These are phyloP conservation scores for Paracoccidioides lutzii DNA, from an alignment of 2,329 filamentous ascomycete species.

Conservation along the genomic window DNA sequence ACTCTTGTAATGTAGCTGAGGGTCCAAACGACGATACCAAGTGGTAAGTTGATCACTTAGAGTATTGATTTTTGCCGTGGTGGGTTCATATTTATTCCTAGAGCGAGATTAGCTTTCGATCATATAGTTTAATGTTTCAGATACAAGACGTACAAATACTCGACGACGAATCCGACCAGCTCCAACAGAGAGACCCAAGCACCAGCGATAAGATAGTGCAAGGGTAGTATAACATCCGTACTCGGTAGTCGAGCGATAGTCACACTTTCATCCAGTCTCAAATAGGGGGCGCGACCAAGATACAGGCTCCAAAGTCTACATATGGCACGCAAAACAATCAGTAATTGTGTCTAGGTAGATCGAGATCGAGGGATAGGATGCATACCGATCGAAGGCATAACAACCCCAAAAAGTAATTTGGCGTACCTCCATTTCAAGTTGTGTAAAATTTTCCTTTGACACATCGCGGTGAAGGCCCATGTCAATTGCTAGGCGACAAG, in stretches of 20 bases:
- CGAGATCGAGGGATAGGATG: not conserved
- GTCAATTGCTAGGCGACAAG: conserved; percentile 10
- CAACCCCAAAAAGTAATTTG: conserved; percentile 11
- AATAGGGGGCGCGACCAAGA: conserved; percentile 10
- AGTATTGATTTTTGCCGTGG: conserved; percentile 4
- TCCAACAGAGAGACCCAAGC: conserved; percentile 9
- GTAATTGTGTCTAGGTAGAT: not conserved
- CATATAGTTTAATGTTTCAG: not conserved
- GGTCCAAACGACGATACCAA: conserved; percentile 8
- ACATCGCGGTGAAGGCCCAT: conserved; percentile 10
- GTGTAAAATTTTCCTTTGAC: conserved; percentile 5
- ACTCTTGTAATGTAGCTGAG: conserved; percentile 3
- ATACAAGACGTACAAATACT: conserved; percentile 5
- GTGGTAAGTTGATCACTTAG: conserved; percentile 7
- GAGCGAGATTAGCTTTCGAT: not conserved
- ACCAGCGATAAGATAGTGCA: conserved; percentile 7
- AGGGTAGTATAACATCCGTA: not conserved
- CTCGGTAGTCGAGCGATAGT: conserved; percentile 1
- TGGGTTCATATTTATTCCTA: conserved; percentile 4
- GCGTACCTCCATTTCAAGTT: conserved; percentile 8
- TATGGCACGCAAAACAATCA: not conserved
- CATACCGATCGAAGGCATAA: conserved; percentile 9
- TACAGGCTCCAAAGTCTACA: conserved; percentile 10
- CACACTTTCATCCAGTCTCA: conserved; percentile 7
- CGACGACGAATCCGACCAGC: conserved; percentile 9